A percentile compares a stretch with the other conserved stretches of the same genome.
These are phyloP conservation scores for Vitis hybrid DNA, from an alignment of 177 flowering plant species.

Conservation along the genomic window DNA sequence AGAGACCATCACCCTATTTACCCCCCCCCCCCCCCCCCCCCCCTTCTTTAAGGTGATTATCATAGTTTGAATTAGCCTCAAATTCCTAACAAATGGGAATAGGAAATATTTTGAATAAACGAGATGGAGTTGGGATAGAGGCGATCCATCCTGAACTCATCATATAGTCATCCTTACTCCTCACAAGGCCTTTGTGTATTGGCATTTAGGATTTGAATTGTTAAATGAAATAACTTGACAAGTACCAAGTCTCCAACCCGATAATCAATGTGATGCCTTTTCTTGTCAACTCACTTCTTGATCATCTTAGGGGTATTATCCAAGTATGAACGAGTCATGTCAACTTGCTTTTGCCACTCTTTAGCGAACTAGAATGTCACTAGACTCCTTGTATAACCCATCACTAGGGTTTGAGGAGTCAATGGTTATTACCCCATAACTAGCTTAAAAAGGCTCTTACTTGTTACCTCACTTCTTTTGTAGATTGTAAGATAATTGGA, in stretches of 20 bases:
- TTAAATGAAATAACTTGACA: neutral
- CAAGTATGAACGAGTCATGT: neutral
- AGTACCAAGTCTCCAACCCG: conserved; percentile 6
- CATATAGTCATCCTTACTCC: too few species aligned
- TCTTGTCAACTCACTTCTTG: conserved; percentile 9
- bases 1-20: too few species aligned
- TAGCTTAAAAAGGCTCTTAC: too few species aligned
- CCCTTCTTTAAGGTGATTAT: too few species aligned
- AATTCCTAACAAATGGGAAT: too few species aligned
- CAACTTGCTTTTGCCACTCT: neutral
- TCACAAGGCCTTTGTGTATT: neutral
- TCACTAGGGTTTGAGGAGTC: neutral
- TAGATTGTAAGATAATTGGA: too few species aligned
- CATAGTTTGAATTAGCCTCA: too few species aligned
- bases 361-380: neutral
- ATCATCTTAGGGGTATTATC: conserved; percentile 4
- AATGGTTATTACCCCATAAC: conserved; percentile 3
- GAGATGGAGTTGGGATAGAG: too few species aligned
- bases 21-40: too few species aligned
- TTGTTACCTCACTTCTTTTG: too few species aligned
- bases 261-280: neutral
- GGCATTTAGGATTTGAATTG: neutral
- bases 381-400: neutral
- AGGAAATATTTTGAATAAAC: too few species aligned
- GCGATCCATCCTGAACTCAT: too few species aligned